Conservation (phyloP, 148 eudicot species). For the Salicornia ramosissima region DNA sequence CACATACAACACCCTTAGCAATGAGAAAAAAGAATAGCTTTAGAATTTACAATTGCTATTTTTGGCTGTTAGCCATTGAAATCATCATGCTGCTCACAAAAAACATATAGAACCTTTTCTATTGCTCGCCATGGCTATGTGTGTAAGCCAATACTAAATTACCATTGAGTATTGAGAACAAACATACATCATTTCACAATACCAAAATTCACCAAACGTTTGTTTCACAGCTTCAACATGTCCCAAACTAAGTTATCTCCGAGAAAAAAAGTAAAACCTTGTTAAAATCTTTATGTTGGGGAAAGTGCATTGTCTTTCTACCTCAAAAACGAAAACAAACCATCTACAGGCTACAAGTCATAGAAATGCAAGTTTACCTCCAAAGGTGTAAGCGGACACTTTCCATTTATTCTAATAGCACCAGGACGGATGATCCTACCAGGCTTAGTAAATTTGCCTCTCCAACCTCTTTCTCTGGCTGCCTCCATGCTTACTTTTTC, state of each 20-base stretch:
- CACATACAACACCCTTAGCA: neutral
- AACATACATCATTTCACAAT: too few species aligned
- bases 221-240: neutral
- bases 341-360: neutral
- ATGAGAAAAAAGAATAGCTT: too few species aligned
- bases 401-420: constrained; percentile 82
- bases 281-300: too few species aligned
- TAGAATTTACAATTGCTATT: too few species aligned
- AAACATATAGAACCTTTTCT: neutral
- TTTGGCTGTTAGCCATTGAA: neutral
- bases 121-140: neutral
- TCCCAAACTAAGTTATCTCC: neutral
- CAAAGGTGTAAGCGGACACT: constrained; percentile 92
- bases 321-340: neutral
- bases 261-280: neutral
- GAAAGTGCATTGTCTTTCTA: too few species aligned
- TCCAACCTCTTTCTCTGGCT: constrained; percentile 99
- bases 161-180: too few species aligned
- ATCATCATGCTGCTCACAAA: constrained; percentile 2
- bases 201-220: too few species aligned
- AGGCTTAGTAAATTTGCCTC: constrained; percentile 90
- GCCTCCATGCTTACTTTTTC: constrained; percentile 85
- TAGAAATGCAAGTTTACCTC: constrained; percentile 49
- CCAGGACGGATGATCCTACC: constrained; percentile 91
- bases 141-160: too few species aligned